Percentiles rank a stretch among this genome's conserved stretches.
Conservation (phyloP, 2,329 filamentous ascomycete species). For the Neoarthrinium moseri region DNA sequence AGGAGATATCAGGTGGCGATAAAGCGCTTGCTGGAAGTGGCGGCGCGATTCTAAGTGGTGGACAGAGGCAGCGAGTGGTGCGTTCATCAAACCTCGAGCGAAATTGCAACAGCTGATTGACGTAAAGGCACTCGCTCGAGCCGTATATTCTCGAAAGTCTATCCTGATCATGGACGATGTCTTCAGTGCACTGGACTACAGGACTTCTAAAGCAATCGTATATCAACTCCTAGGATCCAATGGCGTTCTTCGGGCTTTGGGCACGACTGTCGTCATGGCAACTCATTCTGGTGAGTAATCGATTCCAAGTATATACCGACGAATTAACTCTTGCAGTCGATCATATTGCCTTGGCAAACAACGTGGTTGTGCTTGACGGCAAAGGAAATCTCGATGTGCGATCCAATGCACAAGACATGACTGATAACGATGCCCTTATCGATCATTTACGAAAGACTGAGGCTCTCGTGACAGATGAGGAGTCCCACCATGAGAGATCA, state of each 20-base stretch:
- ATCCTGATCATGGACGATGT: conserved; percentile 33
- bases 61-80: conserved; percentile 28
- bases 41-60: conserved; percentile 26
- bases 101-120: not conserved
- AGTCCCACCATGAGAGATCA: conserved; percentile 33
- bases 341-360: conserved; percentile 23
- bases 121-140: conserved; percentile 34
- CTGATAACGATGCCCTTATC: conserved; percentile 34
- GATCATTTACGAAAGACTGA: conserved; percentile 37
- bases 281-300: conserved; percentile 20
- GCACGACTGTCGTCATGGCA: conserved; percentile 31
- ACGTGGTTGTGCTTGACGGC: not conserved
- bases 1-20: not conserved
- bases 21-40: conserved; percentile 11
- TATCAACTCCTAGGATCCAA: conserved; percentile 25
- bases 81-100: not conserved
- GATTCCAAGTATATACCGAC: conserved; percentile 13
- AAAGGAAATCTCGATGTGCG: not conserved
- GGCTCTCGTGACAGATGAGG: conserved; percentile 26
- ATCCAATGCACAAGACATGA: conserved; percentile 18
- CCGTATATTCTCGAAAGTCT: conserved; percentile 27
- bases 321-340: conserved; percentile 38
- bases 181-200: conserved; percentile 34
- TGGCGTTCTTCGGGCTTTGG: conserved; percentile 26
- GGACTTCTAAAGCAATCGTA: conserved; percentile 29